Evolutionary conservation across 164 flowering plant genomes (phyloP), one percentile per base, ranked within the genome.

Genomic region (Sedum album): DNA sequence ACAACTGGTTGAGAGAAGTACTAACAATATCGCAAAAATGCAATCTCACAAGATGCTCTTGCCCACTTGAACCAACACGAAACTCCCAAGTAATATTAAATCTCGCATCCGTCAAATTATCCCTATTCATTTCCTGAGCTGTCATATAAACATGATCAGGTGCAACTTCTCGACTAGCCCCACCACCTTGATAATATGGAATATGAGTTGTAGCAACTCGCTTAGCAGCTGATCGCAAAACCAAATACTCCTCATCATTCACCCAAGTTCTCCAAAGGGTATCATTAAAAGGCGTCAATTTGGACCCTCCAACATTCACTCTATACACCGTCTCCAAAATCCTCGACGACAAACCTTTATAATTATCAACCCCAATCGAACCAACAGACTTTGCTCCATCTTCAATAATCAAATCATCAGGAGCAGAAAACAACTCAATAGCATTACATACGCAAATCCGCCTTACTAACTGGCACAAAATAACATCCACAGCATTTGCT

Each of bases 61-160:
- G 7, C 30, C 35, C 36, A 44, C 17, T 9, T 2, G 4, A 13
- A 31, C 66, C 66, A 30, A 62, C 66, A 62, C 11, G 39, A 62
- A 62, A 62, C 31, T 31, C 66, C 66, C 66, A 62, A 31, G 41
- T 31, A 31, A 62, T 62, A 31, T 62, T 62, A 62, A 62, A 62
- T 23, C 36, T 36, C 4, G 66, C 66, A 62, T 36, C 66, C 21
- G 66, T 28, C 66, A 62, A 31, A 30, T 62, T 62, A 57, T 62
- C 55, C 20, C 20, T 65, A 18, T 70, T 73, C 75, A 76, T 18
- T 42, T 60, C 69, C 66, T 73, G 68, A 1, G 76, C 82, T 6
- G 82, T 79, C 28, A 13, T 63, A 53, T 76, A 79, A 6, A 79
- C 79, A 57, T 2, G 1, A 20, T 35, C 69, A 25, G 79, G 82